These are phyloP conservation scores for Aureobasidium melanogenum DNA, from an alignment of 2,329 filamentous ascomycete species.

Conservation along the genomic window DNA sequence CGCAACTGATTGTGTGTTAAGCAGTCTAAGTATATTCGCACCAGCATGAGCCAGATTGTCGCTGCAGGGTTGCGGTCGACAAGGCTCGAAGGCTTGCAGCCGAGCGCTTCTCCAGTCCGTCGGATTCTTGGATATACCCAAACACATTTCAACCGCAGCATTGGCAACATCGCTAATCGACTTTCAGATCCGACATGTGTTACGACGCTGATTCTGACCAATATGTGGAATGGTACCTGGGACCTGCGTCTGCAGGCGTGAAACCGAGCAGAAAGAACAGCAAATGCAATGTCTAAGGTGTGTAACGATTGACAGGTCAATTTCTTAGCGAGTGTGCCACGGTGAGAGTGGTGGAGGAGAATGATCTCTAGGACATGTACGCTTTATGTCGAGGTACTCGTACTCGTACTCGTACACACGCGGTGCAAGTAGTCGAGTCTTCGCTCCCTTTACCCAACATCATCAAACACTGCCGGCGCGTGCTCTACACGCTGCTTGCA, in stretches of 20 bases:
- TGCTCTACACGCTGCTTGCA: neutral
- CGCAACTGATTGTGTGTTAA: neutral
- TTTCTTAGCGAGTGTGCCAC: neutral
- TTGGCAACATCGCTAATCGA: neutral
- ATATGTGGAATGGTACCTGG: neutral
- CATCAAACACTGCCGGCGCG: neutral
- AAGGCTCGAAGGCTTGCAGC: neutral
- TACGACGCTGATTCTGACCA: neutral
- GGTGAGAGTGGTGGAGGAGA: neutral
- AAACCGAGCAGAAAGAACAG: neutral
- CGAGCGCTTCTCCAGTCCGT: neutral
- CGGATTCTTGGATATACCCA: slow-evolving; percentile 1
- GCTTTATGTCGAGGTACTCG: too few species aligned
- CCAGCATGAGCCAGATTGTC: neutral
- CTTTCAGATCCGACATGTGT: neutral
- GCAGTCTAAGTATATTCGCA: neutral
- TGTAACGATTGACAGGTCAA: slow-evolving; percentile 8
- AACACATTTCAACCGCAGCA: neutral
- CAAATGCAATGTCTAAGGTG: neutral
- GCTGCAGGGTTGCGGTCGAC: neutral
- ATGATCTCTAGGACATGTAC: neutral
- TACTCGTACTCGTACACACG: neutral
- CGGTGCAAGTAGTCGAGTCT: neutral
- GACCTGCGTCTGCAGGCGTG: slow-evolving; percentile 2
- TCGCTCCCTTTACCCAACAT: neutral